Evolutionary conservation across 1,284 basidiomycete genomes (phyloP).

Genomic region (Cutaneotrichosporon cavernicola): DNA sequence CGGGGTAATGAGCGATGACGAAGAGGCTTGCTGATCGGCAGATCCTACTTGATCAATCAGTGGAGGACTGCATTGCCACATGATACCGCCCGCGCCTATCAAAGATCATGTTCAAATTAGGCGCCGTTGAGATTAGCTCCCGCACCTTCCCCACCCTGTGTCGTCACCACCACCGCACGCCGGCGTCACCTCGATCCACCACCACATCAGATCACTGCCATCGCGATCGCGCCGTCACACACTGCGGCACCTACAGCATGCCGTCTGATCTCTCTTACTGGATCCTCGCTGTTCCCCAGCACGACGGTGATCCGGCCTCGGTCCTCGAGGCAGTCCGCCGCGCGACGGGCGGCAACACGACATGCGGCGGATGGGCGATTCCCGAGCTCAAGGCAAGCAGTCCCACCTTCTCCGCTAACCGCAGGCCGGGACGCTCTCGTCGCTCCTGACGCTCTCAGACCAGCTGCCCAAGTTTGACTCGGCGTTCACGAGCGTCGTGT

Average conservation of each 20-base stretch:
- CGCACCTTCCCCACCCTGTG: neutral
- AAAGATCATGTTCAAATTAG: neutral
- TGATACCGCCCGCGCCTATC: neutral
- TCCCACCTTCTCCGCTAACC: slow-evolving; percentile 2
- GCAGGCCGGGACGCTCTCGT: slow-evolving; percentile 91
- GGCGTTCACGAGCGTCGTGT: slow-evolving; percentile 81
- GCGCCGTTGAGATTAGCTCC: neutral
- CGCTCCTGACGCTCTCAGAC: slow-evolving; percentile 85
- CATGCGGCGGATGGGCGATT: slow-evolving; percentile 49
- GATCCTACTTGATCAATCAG: neutral
- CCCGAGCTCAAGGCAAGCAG: slow-evolving; percentile 52
- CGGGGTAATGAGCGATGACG: neutral
- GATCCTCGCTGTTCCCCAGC: slow-evolving; percentile 58
- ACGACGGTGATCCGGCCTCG: slow-evolving; percentile 55
- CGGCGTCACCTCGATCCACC: neutral
- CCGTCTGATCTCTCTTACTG: slow-evolving; percentile 59
- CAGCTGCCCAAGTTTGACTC: slow-evolving; percentile 87
- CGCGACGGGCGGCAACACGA: slow-evolving; percentile 48
- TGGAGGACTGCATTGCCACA: neutral
- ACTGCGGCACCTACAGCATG: slow-evolving; percentile 39
- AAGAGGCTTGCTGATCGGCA: slow-evolving; percentile 1
- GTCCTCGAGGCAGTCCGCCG: slow-evolving; percentile 55
- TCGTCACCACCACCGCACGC: slow-evolving; percentile 2
- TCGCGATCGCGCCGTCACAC: slow-evolving; percentile 5
- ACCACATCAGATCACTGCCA: slow-evolving; percentile 2